Evolutionary conservation across 2,329 filamentous ascomycete species (phyloP).

Genomic region (Mollisia scopiformis): DNA sequence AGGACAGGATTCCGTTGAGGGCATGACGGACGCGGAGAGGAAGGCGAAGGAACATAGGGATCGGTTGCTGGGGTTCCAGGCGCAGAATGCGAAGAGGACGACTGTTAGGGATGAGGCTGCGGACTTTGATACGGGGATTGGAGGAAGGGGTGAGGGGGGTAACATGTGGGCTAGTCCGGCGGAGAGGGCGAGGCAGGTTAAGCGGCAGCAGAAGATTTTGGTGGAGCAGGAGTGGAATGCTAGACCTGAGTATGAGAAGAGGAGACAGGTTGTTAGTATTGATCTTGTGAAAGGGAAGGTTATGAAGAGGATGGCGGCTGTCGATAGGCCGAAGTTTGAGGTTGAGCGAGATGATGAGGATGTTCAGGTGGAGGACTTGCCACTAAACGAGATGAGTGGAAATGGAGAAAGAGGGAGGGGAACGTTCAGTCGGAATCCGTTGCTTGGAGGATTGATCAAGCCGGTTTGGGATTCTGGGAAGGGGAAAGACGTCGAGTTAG

Average conservation of each 20-base stretch:
- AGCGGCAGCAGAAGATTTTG: conserved; percentile 69
- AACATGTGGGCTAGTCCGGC: conserved; percentile 72
- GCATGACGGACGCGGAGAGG: conserved; percentile 37
- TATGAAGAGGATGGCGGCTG: conserved; percentile 36
- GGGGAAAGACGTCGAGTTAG: conserved; percentile 30
- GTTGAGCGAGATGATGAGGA: conserved; percentile 30
- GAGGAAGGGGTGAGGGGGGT: conserved; percentile 41
- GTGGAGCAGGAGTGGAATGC: conserved; percentile 71
- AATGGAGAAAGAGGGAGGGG: conserved; percentile 30
- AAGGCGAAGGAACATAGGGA: conserved; percentile 68
- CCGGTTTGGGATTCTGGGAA: conserved; percentile 38
- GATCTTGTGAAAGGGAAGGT: conserved; percentile 69
- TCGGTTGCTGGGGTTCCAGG: conserved; percentile 67
- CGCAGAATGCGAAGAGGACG: conserved; percentile 70
- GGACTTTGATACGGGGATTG: conserved; percentile 64
- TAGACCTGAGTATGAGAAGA: conserved; percentile 72
- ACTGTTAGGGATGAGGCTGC: conserved; percentile 73
- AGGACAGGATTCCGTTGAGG: background rate
- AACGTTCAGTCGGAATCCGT: conserved; percentile 39
- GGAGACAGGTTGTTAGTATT: conserved; percentile 68
- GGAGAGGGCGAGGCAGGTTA: conserved; percentile 69
- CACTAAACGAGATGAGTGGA: conserved; percentile 8
- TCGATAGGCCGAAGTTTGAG: conserved; percentile 29
- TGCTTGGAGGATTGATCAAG: conserved; percentile 38
- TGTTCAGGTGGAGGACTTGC: conserved; percentile 28